phyloP scores from a whole-genome alignment of 2,329 filamentous ascomycete species.

The Fusarium sp. region DNA sequence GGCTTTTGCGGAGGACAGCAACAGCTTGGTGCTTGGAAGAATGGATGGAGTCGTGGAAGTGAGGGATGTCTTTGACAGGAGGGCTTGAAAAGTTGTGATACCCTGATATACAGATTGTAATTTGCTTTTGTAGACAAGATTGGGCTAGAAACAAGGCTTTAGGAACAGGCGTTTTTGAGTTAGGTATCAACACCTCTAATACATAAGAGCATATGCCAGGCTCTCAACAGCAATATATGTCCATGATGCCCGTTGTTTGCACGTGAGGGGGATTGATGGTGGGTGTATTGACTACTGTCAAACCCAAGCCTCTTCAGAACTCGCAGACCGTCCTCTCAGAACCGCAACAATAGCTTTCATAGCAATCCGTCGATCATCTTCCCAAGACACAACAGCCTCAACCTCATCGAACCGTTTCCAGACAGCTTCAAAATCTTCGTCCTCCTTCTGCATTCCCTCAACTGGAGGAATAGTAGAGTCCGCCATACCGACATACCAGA shows the following conservation, averaged over 20 bases:
- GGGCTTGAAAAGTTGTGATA: conserved; percentile 37
- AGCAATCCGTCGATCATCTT: not conserved
- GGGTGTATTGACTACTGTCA: too few species aligned
- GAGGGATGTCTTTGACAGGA: conserved; percentile 46
- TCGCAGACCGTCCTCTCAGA: too few species aligned
- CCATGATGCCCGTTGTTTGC: not conserved
- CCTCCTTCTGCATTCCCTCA: conserved; percentile 12
- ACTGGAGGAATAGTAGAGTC: conserved; percentile 5
- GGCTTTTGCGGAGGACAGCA: conserved; percentile 50
- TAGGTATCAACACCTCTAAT: conserved; percentile 13
- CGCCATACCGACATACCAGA: conserved; percentile 13
- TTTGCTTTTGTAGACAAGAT: not conserved
- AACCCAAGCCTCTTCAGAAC: too few species aligned
- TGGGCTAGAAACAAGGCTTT: not conserved
- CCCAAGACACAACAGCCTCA: not conserved
- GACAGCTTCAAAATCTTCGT: conserved; percentile 13
- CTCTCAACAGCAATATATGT: conserved; percentile 10
- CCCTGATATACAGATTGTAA: conserved; percentile 17
- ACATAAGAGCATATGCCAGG: conserved; percentile 21
- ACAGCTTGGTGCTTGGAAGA: conserved; percentile 49
- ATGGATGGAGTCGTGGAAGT: conserved; percentile 52
- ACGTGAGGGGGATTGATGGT: not conserved
- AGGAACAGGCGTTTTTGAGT: not conserved
- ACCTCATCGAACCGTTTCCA: not conserved
- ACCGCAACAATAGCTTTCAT: not conserved